Percentiles rank a stretch among this genome's conserved stretches.
These are phyloP conservation scores for Colletotrichum lindemuthianum DNA, from an alignment of 2,329 filamentous ascomycete species.

Conservation along the genomic window DNA sequence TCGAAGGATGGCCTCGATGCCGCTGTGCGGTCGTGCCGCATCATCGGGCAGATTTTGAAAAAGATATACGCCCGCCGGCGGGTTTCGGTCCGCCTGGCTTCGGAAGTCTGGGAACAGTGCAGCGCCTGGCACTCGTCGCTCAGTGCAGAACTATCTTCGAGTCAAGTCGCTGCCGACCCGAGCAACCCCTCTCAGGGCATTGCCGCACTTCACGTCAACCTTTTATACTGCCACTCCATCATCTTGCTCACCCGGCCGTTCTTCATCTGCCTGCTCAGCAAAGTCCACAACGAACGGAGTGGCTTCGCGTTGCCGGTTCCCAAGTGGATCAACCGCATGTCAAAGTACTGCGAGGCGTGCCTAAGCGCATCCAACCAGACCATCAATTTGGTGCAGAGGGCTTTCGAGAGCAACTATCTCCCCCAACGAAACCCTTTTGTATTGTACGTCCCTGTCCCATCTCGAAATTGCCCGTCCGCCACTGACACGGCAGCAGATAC, in stretches of 20 bases:
- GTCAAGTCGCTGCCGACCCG: slow-evolving; percentile 54
- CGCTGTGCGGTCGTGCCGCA: slow-evolving; percentile 65
- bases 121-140: slow-evolving; percentile 62
- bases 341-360: slow-evolving; percentile 56
- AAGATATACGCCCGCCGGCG: slow-evolving; percentile 69
- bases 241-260: slow-evolving; percentile 73
- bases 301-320: slow-evolving; percentile 34
- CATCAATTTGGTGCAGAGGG: slow-evolving; percentile 57
- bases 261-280: slow-evolving; percentile 66
- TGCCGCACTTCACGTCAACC: slow-evolving; percentile 69
- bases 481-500: slow-evolving; percentile 52
- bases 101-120: slow-evolving; percentile 65
- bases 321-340: slow-evolving; percentile 39
- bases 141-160: slow-evolving; percentile 60
- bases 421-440: slow-evolving; percentile 65
- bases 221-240: slow-evolving; percentile 71
- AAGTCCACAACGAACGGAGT: slow-evolving; percentile 47
- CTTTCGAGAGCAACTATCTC: slow-evolving; percentile 55
- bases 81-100: slow-evolving; percentile 66
- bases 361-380: slow-evolving; percentile 61
- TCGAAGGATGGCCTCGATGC: slow-evolving; percentile 57
- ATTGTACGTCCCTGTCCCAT: slow-evolving; percentile 55
- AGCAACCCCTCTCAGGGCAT: slow-evolving; percentile 60
- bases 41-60: slow-evolving; percentile 67
- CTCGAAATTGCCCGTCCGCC: neutral